A percentile compares a stretch with the other conserved stretches of the same genome.
These are phyloP conservation scores for Sporothrix humicola DNA, from an alignment of 2,329 filamentous ascomycete species.

Conservation along the genomic window DNA sequence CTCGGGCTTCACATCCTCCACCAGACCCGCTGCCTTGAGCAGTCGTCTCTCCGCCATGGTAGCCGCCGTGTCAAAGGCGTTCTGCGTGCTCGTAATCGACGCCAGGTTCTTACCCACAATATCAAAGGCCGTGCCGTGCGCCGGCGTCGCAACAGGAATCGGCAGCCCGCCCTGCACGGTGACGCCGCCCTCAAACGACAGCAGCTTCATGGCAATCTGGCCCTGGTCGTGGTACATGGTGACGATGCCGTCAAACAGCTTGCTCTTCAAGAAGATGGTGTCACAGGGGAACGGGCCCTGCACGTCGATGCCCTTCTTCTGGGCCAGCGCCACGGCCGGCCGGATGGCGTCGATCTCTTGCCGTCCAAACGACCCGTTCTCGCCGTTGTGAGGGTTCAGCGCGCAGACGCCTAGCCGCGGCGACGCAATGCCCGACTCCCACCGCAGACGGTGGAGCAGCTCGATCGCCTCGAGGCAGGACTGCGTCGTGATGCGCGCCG, in stretches of 20 bases:
- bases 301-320: neutral
- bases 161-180: conserved; percentile 6
- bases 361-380: conserved; percentile 11
- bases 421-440: conserved; percentile 7
- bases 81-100: neutral
- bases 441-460: neutral
- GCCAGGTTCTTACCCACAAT: conserved; percentile 10
- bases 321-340: neutral
- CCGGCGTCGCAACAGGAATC: neutral
- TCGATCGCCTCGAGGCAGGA: neutral
- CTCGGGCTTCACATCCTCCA: neutral
- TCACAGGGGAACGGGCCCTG: neutral
- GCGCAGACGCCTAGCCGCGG: conserved; percentile 1
- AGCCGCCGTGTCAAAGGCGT: neutral
- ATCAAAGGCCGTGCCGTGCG: conserved; percentile 4
- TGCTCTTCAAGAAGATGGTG: neutral
- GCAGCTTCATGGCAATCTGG: conserved; percentile 14
- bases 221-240: conserved; percentile 14
- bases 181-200: neutral
- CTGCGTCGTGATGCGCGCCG: neutral
- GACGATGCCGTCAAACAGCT: conserved; percentile 1
- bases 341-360: conserved; percentile 3
- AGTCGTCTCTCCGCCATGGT: neutral
- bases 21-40: neutral
- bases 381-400: conserved; percentile 12